Evolutionary conservation across 495 filamentous ascomycete species (phyloP), one percentile per base, ranked within the genome.

Genomic region (Geoglossum glabrum): DNA sequence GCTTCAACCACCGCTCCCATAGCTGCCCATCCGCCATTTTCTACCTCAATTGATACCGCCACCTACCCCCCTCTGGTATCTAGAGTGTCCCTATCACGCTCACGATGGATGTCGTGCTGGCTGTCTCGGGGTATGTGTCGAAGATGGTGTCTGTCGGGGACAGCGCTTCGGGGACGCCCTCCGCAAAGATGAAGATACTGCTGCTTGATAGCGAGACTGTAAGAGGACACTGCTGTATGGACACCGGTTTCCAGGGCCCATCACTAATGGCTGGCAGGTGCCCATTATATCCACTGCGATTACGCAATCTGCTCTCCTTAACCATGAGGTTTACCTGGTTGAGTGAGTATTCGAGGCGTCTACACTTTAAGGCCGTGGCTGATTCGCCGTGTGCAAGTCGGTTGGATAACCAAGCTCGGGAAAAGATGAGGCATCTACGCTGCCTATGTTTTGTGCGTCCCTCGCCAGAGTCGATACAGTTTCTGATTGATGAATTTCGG

Each of bases 141-240:
- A 95, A 90, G 80, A 96, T 98, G 84, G 81, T 96, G 68, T 84
- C 87, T 47, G 81, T 81, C 61, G 90, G 90, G 67, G 88, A 94
- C 69, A 73, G 74, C 63, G 73, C 80, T 57, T 70, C 78, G 45
- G 81, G 81, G 51, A 75, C 79, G 38, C 77, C 86, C 45, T 84
- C 87, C 13, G 80, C 87, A 36, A 97, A 97, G 76, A 98, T 98
- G 92, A 98, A 98, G 82, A 90, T 96, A 64, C 74, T 98, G 56
- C 77, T 98, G 63, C 76, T 98, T 57, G 92, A 98, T 71, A 84
- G 80, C 70, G 92, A 96, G 72, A 98, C 92, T 66, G 86, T 86
- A 71, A 67, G 80, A 76, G 26, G n/a, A n/a, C 36, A 19, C 10
- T n/a, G 7, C 49, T 13, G 17, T 28, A 30, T 47, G 17, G 6